These are phyloP conservation scores for Emmonsia crescens DNA, from an alignment of 2,329 filamentous ascomycete genomes.

Conservation along the genomic window DNA sequence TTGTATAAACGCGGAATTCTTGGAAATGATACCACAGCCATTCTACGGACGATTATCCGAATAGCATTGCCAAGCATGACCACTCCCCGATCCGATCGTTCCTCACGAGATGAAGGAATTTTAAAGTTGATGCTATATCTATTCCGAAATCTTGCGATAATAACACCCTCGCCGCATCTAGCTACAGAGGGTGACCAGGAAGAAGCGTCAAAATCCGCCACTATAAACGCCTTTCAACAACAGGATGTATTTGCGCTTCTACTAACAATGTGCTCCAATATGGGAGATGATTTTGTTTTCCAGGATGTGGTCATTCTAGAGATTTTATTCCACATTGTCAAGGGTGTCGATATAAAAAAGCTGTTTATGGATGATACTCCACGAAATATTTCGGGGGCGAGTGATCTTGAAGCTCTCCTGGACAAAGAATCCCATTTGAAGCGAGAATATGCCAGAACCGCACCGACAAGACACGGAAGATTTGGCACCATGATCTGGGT, in stretches of 20 bases:
- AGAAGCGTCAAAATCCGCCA: constrained; percentile 75
- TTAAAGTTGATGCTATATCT: constrained; percentile 86
- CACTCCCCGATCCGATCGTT: constrained; percentile 61
- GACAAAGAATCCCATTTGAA: constrained; percentile 77
- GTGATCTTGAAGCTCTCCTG: constrained; percentile 65
- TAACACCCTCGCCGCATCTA: constrained; percentile 60
- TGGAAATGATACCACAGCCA: constrained; percentile 64
- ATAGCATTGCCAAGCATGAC: constrained; percentile 81
- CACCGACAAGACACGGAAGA: constrained; percentile 78
- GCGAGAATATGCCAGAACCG: constrained; percentile 62
- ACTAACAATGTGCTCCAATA: constrained; percentile 79
- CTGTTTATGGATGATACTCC: constrained; percentile 75
- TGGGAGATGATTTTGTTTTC: constrained; percentile 82
- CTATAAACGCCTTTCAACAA: constrained; percentile 77
- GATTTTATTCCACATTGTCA: constrained; percentile 82
- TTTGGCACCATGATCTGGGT: constrained; percentile 98
- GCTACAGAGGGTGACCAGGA: constrained; percentile 79
- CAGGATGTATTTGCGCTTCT: constrained; percentile 84
- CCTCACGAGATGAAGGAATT: constrained; percentile 73
- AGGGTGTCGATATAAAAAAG: constrained; percentile 73
- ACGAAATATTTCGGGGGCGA: constrained; percentile 54
- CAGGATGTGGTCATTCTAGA: constrained; percentile 88
- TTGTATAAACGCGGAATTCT: constrained; percentile 82
- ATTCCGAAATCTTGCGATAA: constrained; percentile 77
- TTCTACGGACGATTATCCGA: constrained; percentile 71